These are phyloP conservation scores for Penicillium griseofulvum DNA, from an alignment of 2,329 filamentous ascomycete genomes.

Conservation along the genomic window DNA sequence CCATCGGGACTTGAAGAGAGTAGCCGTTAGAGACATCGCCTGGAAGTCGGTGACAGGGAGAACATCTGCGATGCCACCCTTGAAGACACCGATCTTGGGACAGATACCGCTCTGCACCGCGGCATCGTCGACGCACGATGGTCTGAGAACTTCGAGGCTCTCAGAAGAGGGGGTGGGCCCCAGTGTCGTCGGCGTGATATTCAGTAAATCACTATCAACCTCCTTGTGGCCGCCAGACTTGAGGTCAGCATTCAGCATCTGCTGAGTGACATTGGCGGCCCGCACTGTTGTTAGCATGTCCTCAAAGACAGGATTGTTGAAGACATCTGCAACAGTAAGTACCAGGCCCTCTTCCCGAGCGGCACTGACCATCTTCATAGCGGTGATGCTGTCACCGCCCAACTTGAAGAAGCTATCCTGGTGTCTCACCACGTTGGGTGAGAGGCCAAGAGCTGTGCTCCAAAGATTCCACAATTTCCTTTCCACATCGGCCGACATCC, in stretches of 20 bases:
- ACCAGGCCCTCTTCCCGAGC: constrained; percentile 41
- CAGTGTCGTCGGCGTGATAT: constrained; percentile 15
- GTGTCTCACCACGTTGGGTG: constrained; percentile 32
- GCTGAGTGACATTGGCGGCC: constrained; percentile 24
- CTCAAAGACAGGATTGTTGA: constrained; percentile 42
- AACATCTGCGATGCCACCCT: constrained; percentile 55
- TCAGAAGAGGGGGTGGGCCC: constrained; percentile 20
- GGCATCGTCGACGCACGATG: constrained; percentile 26
- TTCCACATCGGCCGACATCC: constrained; percentile 29
- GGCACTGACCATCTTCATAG: constrained; percentile 43
- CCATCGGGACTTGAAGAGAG: constrained; percentile 38
- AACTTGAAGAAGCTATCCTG: constrained; percentile 45
- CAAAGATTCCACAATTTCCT: constrained; percentile 40
- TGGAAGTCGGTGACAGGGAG: constrained; percentile 56
- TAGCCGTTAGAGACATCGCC: constrained; percentile 37
- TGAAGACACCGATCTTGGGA: constrained; percentile 51
- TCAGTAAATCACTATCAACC: constrained; percentile 12
- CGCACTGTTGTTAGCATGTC: constrained; percentile 38
- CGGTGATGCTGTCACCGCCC: constrained; percentile 43
- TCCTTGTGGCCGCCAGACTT: constrained; percentile 16
- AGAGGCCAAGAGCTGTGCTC: constrained; percentile 37
- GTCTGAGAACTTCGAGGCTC: constrained; percentile 27
- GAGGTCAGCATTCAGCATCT: constrained; percentile 22
- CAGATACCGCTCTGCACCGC: constrained; percentile 52
- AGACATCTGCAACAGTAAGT: constrained; percentile 46